Evolutionary conservation across 805 yeast genomes (phyloP), one percentile per base, ranked within the genome.

Genomic region (Starmerella floris): DNA sequence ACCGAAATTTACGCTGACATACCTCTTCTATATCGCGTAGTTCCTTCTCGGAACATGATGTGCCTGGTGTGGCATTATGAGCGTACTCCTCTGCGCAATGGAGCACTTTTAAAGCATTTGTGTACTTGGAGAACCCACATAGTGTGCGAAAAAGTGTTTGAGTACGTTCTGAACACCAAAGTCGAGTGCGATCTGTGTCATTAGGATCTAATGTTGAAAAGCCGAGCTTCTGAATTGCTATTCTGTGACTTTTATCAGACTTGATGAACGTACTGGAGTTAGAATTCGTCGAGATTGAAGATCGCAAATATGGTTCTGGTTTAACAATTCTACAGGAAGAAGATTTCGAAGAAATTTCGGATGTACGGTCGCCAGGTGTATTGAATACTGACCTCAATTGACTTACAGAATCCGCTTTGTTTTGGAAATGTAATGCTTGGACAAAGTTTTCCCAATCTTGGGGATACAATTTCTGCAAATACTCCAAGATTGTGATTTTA

Each of bases 131-230:
- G 55, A 85, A 83, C 0, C 95, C 95, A 0, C 87, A 74, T 2
- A 83, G 68, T 0, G 95, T 84, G 31, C 95, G 65, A 55, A 78
- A 85, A 41, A 84, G 64, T 0, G 95, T 84, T 56, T 84, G 95
- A 2, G 83, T 73, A 54, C 94, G 67, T 41, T 81, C 62, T 0
- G 94, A 82, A 0, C 94, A 82, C 95, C 95, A 84, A 2, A 83
- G 69, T 55, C 94, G 67, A 0, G 94, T 83, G 57, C 93, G 64
- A 48, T 79, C 56, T 1, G 56, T 53, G 9, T 53, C 52, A 33
- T 44, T 45, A 1, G 57, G 56, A 15, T 49, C 49, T 3, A 52
- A 38, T 1, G 52, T 33, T 1, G 41, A 41, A 35, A 54, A 54
- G 6, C 57, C 57, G 8, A 54, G 37, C 25, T 41, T 43, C 19